Conservation (phyloP, 2,329 filamentous ascomycete genomes). For the Aspergillus thermomutatus region DNA sequence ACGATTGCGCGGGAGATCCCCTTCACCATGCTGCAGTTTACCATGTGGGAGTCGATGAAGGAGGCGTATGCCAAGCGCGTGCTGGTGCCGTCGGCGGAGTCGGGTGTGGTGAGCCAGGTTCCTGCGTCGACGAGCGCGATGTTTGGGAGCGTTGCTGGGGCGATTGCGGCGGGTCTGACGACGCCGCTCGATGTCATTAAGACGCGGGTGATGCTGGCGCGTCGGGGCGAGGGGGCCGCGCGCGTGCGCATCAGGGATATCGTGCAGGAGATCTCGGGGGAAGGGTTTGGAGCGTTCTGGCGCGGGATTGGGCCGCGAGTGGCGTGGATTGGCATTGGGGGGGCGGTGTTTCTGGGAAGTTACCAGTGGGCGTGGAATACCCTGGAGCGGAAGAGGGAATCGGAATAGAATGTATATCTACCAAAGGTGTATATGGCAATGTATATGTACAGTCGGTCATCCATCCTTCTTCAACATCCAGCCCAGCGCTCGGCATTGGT, state of each 20-base stretch:
- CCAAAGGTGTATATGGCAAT: too few relatives aligned
- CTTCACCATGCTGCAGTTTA: slow-evolving; percentile 96
- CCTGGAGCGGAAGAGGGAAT: slow-evolving; percentile 47
- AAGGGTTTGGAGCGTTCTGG: slow-evolving; percentile 47
- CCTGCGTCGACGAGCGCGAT: slow-evolving; percentile 75
- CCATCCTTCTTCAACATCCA: slow-evolving; percentile 24
- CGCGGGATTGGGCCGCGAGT: slow-evolving; percentile 70
- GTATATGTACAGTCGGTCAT: neutral
- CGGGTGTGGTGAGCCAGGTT: slow-evolving; percentile 43
- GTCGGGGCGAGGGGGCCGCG: slow-evolving; percentile 51
- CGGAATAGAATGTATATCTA: slow-evolving; percentile 6
- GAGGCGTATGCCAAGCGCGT: slow-evolving; percentile 40
- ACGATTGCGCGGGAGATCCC: slow-evolving; percentile 95
- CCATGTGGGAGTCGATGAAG: slow-evolving; percentile 93
- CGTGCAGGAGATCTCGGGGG: slow-evolving; percentile 60
- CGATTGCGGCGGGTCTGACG: slow-evolving; percentile 79
- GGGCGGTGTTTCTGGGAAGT: slow-evolving; percentile 89
- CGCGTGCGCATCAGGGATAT: slow-evolving; percentile 46
- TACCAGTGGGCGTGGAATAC: slow-evolving; percentile 87
- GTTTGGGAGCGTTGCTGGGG: slow-evolving; percentile 80
- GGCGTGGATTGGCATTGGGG: slow-evolving; percentile 92
- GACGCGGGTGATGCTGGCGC: slow-evolving; percentile 90
- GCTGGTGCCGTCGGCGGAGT: slow-evolving; percentile 4
- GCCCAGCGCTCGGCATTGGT: slow-evolving; percentile 48
- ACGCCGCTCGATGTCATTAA: slow-evolving; percentile 96